phyloP scores from a whole-genome alignment of 768 basidiomycete genomes.

The Lepiota venenata region DNA sequence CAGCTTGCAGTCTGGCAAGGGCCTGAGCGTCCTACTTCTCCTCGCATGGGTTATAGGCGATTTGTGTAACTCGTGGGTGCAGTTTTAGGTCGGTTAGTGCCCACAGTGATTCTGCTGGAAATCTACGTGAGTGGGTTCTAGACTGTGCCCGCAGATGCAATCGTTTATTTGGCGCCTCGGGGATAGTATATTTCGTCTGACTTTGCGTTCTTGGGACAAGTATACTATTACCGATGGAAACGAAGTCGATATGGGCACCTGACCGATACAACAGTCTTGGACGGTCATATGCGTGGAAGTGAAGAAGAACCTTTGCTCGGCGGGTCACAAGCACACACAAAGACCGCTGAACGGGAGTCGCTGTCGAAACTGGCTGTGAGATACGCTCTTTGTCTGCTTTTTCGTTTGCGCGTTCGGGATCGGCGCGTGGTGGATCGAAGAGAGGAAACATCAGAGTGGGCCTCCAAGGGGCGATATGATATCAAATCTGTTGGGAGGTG shows the following conservation, averaged over 20 bases:
- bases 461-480: neutral
- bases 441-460: constrained; percentile 21
- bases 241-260: constrained; percentile 18
- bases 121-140: constrained; percentile 62
- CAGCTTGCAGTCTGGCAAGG: constrained; percentile 84
- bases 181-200: constrained; percentile 85
- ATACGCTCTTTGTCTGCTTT: constrained; percentile 36
- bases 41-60: constrained; percentile 83
- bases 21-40: constrained; percentile 79
- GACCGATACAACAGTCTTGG: neutral
- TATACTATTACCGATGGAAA: constrained; percentile 87
- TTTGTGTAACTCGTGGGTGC: constrained; percentile 73
- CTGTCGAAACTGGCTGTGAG: constrained; percentile 26
- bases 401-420: constrained; percentile 76
- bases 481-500: constrained; percentile 28
- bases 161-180: constrained; percentile 3
- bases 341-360: neutral
- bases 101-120: constrained; percentile 86
- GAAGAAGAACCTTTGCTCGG: constrained; percentile 7
- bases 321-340: too few relatives aligned
- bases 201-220: constrained; percentile 70
- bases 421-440: constrained; percentile 59
- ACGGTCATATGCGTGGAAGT: neutral
- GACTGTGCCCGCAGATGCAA: neutral
- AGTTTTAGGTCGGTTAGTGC: constrained; percentile 66